Evolutionary conservation across 2,329 filamentous ascomycete genomes (phyloP).

Genomic region (Lasiodiplodia hormozganensis): DNA sequence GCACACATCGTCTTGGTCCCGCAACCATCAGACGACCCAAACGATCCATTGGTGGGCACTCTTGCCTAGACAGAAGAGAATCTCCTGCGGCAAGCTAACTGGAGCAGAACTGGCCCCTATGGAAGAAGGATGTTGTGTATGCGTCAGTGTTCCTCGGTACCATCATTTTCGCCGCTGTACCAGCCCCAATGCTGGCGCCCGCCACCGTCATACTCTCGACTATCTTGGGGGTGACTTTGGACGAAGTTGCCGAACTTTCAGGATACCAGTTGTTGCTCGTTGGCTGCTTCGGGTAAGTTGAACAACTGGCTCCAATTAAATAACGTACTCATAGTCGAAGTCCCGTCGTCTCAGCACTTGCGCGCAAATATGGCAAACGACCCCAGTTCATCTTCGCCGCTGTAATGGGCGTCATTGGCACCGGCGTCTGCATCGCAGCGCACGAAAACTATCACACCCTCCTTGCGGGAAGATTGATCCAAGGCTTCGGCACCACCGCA

Average conservation of each 20-base stretch:
- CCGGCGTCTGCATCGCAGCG: slow-evolving; percentile 40
- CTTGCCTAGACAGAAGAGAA: neutral
- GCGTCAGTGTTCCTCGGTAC: slow-evolving; percentile 37
- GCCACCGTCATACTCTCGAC: slow-evolving; percentile 35
- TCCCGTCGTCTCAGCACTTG: slow-evolving; percentile 42
- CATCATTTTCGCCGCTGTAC: slow-evolving; percentile 38
- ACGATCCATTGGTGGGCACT: slow-evolving; percentile 36
- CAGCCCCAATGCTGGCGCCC: slow-evolving; percentile 38
- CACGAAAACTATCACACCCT: slow-evolving; percentile 42
- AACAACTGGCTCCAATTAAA: neutral
- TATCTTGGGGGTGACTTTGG: slow-evolving; percentile 37
- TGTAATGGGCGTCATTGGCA: slow-evolving; percentile 42
- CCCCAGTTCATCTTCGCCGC: slow-evolving; percentile 45
- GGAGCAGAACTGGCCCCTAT: slow-evolving; percentile 36
- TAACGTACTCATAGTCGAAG: slow-evolving; percentile 19
- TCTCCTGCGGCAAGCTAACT: neutral
- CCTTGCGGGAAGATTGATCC: slow-evolving; percentile 43
- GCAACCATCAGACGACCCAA: slow-evolving; percentile 37
- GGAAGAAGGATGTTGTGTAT: slow-evolving; percentile 37
- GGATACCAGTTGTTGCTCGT: slow-evolving; percentile 38
- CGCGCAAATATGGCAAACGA: slow-evolving; percentile 45
- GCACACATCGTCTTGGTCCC: slow-evolving; percentile 36
- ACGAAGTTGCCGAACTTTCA: slow-evolving; percentile 36
- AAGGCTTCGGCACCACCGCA: slow-evolving; percentile 43
- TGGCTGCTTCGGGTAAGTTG: slow-evolving; percentile 36